Percentiles rank a stretch among this genome's conserved stretches.
Evolutionary conservation across 2,329 filamentous ascomycete species (phyloP).

Genomic region (Penicillium brevicompactum): DNA sequence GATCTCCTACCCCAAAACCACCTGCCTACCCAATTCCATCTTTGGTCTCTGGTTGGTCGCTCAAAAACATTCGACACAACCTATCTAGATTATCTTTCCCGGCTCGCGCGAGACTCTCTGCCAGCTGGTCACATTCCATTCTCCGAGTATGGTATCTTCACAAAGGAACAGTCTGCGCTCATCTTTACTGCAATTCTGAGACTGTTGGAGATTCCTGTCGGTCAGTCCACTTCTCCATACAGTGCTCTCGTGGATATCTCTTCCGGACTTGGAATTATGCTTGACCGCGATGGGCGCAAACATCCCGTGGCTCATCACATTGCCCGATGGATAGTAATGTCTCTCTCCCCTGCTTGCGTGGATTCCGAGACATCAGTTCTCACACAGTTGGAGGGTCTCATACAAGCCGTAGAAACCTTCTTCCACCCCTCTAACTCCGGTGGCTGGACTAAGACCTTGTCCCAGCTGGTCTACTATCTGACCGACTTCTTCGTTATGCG

Average conservation of each 20-base stretch:
- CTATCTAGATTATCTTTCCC: slow-evolving; percentile 86
- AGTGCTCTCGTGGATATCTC: slow-evolving; percentile 76
- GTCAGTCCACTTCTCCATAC: slow-evolving; percentile 92
- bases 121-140: slow-evolving; percentile 75
- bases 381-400: slow-evolving; percentile 81
- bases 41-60: slow-evolving; percentile 91
- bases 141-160: slow-evolving; percentile 86
- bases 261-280: slow-evolving; percentile 78
- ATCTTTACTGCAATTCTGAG: slow-evolving; percentile 91
- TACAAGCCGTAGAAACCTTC: slow-evolving; percentile 96
- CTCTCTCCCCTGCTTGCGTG: slow-evolving; percentile 80
- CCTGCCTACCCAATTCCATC: slow-evolving; percentile 90
- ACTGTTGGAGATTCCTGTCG: slow-evolving; percentile 91
- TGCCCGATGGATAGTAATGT: slow-evolving; percentile 90
- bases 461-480: slow-evolving; percentile 88
- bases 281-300: slow-evolving; percentile 92
- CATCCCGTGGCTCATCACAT: slow-evolving; percentile 91
- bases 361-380: slow-evolving; percentile 78
- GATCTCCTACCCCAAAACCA: slow-evolving; percentile 87
- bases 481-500: slow-evolving; percentile 96
- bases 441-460: slow-evolving; percentile 83
- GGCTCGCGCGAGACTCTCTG: slow-evolving; percentile 82
- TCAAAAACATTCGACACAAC: slow-evolving; percentile 85
- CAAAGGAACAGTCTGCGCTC: slow-evolving; percentile 83
- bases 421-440: slow-evolving; percentile 98